Percentiles rank a stretch among this genome's conserved stretches.
phyloP scores from a whole-genome alignment of 2,329 filamentous ascomycete genomes.

The Curvularia eragrostidis region DNA sequence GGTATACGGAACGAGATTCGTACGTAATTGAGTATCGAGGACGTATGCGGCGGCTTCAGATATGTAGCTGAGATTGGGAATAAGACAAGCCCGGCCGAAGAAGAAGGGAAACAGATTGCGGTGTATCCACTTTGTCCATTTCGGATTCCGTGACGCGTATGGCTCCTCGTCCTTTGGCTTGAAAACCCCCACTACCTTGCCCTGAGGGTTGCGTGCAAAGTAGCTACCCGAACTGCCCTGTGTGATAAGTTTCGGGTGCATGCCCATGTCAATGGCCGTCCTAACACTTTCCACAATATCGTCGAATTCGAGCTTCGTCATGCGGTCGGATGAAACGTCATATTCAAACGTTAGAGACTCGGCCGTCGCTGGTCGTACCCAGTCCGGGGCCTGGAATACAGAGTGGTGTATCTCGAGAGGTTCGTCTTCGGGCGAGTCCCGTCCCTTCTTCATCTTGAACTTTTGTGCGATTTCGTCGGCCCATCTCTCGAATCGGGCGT shows the following conservation, averaged over 20 bases:
- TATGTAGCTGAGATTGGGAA: constrained; percentile 96
- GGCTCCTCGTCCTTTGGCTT: constrained; percentile 99
- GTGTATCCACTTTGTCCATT: constrained; percentile 99
- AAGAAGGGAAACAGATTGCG: constrained; percentile 96
- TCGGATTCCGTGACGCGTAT: constrained; percentile 94
- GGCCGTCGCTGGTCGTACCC: constrained; percentile 78
- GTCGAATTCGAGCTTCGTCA: constrained; percentile 84
- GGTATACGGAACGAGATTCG: constrained; percentile 93
- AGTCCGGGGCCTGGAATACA: constrained; percentile 92
- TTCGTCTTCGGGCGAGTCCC: constrained; percentile 76
- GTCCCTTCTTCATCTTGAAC: constrained; percentile 85
- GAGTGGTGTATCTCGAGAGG: constrained; percentile 95
- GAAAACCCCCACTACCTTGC: constrained; percentile 96
- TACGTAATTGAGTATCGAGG: constrained; percentile 86
- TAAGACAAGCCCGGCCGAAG: constrained; percentile 92
- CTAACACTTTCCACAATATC: constrained; percentile 88
- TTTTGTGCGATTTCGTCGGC: constrained; percentile 97
- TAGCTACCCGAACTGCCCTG: constrained; percentile 98
- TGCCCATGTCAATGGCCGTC: constrained; percentile 84
- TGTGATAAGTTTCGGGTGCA: constrained; percentile 94
- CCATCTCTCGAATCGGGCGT: constrained; percentile 92
- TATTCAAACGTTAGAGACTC: constrained; percentile 70
- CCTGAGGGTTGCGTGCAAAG: constrained; percentile 89
- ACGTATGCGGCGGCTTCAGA: constrained; percentile 97
- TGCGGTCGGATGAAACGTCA: constrained; percentile 66